These are phyloP conservation scores for Verticillium zaregamsianum DNA, from an alignment of 2,329 filamentous ascomycete species.

Conservation along the genomic window DNA sequence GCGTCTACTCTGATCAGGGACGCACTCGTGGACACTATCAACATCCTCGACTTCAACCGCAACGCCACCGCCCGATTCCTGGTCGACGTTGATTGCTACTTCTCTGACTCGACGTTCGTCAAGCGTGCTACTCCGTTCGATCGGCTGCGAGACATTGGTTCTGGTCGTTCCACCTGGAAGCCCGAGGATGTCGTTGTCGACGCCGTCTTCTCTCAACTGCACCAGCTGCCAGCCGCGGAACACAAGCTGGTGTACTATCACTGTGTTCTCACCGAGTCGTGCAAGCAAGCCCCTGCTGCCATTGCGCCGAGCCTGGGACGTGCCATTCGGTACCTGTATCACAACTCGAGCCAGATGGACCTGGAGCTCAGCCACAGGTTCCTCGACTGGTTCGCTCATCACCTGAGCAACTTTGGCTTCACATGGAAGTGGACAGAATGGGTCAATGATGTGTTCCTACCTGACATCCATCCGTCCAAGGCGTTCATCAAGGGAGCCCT, in stretches of 20 bases:
- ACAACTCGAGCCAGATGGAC: conserved; percentile 77
- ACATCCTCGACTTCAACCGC: conserved; percentile 88
- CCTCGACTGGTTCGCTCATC: conserved; percentile 96
- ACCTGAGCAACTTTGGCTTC: conserved; percentile 98
- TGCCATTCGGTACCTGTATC: conserved; percentile 88
- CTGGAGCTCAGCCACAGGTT: conserved; percentile 84
- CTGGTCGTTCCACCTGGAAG: conserved; percentile 79
- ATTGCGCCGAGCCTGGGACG: conserved; percentile 91
- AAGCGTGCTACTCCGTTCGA: conserved; percentile 93
- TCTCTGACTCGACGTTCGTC: conserved; percentile 82
- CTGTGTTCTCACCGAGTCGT: conserved; percentile 87
- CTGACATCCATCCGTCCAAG: conserved; percentile 79
- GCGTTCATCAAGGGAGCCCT: conserved; percentile 87
- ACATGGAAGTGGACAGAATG: conserved; percentile 99
- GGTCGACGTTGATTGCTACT: conserved; percentile 94
- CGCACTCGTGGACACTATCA: conserved; percentile 85
- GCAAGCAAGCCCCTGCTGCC: conserved; percentile 93
- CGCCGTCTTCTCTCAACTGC: conserved; percentile 91
- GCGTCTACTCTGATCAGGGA: conserved; percentile 83
- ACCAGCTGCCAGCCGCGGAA: conserved; percentile 80
- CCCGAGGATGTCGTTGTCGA: conserved; percentile 97
- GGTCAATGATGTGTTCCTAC: conserved; percentile 78
- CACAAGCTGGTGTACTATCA: conserved; percentile 98
- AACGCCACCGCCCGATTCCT: conserved; percentile 81
- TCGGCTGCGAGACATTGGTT: conserved; percentile 67